Evolutionary conservation across 345 rosid genomes (phyloP), one percentile per base, ranked within the genome.

Genomic region (Stellera chamaejasme): DNA sequence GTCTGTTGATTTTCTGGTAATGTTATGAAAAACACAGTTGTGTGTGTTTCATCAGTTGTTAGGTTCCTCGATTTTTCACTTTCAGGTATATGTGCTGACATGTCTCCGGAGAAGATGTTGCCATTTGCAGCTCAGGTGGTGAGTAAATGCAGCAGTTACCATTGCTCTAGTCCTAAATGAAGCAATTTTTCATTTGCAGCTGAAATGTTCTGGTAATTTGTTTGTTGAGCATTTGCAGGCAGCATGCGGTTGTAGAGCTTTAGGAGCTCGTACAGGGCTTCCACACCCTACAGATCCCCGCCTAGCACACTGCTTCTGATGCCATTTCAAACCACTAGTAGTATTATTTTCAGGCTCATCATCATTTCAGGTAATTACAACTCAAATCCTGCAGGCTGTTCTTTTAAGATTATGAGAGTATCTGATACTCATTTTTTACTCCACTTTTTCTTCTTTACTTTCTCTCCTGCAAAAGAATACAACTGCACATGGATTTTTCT

Each of bases 81-180:
- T 68, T 66, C 41, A 88, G 96, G 83, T 26, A 52, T 91, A 46
- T 83, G 98, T 43, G 68, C 76, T 2, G 59, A 63, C 57, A 77
- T 88, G 88, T 77, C 90, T 11, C 88, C 80, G 2, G 95, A 82
- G 77, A 80, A 72, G 52, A 83, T 88, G 92, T 54, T 88, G 63
- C 88, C 90, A 2, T 85, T 85, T 27, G 96, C 95, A 45, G 74
- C 96, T 56, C 79, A 80, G 80, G 96, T 88, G 96, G 98, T 91
- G 70, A 68, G 77, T 14, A 43, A 45, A 39, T 25, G 16, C 50
- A 49, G 14, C 25, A 45, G 36, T 60, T 15, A 10, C 13, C 55
- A 39, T 11, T 39, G 25, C 55, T 3, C 50, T 32, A 41, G 52
- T 10, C 39, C 13, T 51, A 51, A 27, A 5, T 16, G 46, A 11